Evolutionary conservation across 768 basidiomycete genomes (phyloP).

Genomic region (Termitomyces sp.): DNA sequence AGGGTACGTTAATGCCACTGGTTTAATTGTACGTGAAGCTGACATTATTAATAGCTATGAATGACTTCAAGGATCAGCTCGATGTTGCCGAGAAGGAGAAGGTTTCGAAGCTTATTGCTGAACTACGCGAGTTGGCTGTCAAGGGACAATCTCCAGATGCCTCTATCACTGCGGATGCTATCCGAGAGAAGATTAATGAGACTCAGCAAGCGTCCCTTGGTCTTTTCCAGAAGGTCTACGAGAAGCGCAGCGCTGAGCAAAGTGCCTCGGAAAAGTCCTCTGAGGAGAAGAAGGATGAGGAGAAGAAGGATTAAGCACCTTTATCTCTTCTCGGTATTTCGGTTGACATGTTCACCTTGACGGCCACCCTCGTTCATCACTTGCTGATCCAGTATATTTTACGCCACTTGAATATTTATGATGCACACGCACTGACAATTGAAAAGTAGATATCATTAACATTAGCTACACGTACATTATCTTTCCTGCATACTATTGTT

Average conservation of each 20-base stretch:
- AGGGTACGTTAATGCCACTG: slow-evolving; percentile 47
- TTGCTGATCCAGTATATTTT: slow-evolving; percentile 1
- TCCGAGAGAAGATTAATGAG: slow-evolving; percentile 91
- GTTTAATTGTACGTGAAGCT: neutral
- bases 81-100: slow-evolving; percentile 92
- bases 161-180: slow-evolving; percentile 75
- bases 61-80: slow-evolving; percentile 97
- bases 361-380: neutral
- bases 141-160: slow-evolving; percentile 90
- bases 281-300: slow-evolving; percentile 49
- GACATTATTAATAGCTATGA: slow-evolving; percentile 59
- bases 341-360: neutral
- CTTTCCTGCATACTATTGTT: slow-evolving; percentile 4
- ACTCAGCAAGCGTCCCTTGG: slow-evolving; percentile 93
- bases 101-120: slow-evolving; percentile 79
- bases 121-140: slow-evolving; percentile 83
- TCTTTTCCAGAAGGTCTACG: slow-evolving; percentile 97
- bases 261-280: slow-evolving; percentile 37
- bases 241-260: slow-evolving; percentile 83
- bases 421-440: slow-evolving; percentile 13
- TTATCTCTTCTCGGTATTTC: neutral
- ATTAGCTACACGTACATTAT: slow-evolving; percentile 7
- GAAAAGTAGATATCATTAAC: slow-evolving; percentile 13
- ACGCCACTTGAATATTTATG: slow-evolving; percentile 8
- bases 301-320: slow-evolving; percentile 75